Conservation (phyloP, 805 yeast species). For the Yamadazyma paraphyllophila region DNA sequence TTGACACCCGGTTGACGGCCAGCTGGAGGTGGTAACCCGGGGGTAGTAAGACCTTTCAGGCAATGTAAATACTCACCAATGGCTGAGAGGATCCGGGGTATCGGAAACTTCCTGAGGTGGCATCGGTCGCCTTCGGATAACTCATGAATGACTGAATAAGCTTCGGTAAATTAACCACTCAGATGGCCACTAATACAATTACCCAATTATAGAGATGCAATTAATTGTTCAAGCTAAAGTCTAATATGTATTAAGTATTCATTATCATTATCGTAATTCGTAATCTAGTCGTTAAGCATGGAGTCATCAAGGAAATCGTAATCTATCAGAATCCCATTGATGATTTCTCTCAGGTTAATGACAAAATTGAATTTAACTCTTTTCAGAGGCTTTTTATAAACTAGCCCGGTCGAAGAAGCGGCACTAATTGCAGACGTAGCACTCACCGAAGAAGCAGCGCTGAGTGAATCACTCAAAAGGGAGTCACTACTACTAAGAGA, state of each 20-base stretch:
- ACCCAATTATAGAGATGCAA: no score
- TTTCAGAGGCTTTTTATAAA: slow-evolving; percentile 8
- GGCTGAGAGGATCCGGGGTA: no score
- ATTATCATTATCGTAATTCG: slow-evolving; percentile 4
- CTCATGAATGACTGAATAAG: no score
- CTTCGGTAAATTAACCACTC: no score
- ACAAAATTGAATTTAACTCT: slow-evolving; percentile 43
- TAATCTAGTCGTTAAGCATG: slow-evolving; percentile 7
- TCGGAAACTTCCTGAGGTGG: no score
- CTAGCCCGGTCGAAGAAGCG: not conserved
- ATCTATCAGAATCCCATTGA: slow-evolving; percentile 44
- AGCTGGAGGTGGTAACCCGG: no score
- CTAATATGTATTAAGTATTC: not conserved
- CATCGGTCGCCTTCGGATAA: no score
- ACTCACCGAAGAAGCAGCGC: not conserved
- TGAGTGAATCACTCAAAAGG: not conserved
- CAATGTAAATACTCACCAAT: no score
- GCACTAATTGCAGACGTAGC: not conserved
- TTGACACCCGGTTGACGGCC: no score
- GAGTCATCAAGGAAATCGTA: slow-evolving; percentile 40
- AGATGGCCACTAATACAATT: no score
- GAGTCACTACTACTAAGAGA: not conserved
- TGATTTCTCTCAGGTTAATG: slow-evolving; percentile 44
- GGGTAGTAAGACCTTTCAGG: no score
- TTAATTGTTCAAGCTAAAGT: no score